Evolutionary conservation across 257 asterid species (phyloP).

Genomic region (Petunia axillaris): DNA sequence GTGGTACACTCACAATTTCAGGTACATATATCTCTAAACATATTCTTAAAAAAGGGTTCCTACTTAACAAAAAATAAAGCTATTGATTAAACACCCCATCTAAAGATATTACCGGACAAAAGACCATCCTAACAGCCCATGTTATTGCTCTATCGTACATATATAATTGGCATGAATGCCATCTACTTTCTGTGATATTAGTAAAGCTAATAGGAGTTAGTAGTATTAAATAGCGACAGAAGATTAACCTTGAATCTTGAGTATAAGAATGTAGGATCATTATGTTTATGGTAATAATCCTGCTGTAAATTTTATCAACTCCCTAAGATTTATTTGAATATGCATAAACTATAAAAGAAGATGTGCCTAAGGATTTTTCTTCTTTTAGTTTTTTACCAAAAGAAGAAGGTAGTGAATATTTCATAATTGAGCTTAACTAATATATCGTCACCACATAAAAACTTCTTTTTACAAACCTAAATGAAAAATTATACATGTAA

Average conservation of each 20-base stretch:
- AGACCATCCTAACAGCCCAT: constrained; percentile 27
- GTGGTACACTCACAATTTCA: constrained; percentile 39
- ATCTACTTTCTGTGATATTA: neutral
- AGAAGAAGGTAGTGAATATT: too few relatives aligned
- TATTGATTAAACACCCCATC: constrained; percentile 20
- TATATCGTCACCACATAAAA: too few relatives aligned
- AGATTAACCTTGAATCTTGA: neutral
- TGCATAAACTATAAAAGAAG: too few relatives aligned
- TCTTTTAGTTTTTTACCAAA: too few relatives aligned
- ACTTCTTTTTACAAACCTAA: too few relatives aligned
- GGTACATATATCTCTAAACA: constrained; percentile 11
- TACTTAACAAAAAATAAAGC: constrained; percentile 26
- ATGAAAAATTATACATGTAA: too few relatives aligned
- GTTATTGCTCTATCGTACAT: neutral
- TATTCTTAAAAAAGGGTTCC: neutral
- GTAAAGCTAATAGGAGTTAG: neutral
- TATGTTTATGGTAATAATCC: neutral
- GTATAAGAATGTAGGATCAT: too few relatives aligned
- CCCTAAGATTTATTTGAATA: too few relatives aligned
- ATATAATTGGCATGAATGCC: neutral
- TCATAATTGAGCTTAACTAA: too few relatives aligned
- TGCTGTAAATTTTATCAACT: too few relatives aligned
- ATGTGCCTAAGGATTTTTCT: too few relatives aligned
- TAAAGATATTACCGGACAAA: constrained; percentile 30
- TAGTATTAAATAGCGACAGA: neutral